Conservation (phyloP, 805 yeast species). For the Torulaspora delbrueckii region DNA sequence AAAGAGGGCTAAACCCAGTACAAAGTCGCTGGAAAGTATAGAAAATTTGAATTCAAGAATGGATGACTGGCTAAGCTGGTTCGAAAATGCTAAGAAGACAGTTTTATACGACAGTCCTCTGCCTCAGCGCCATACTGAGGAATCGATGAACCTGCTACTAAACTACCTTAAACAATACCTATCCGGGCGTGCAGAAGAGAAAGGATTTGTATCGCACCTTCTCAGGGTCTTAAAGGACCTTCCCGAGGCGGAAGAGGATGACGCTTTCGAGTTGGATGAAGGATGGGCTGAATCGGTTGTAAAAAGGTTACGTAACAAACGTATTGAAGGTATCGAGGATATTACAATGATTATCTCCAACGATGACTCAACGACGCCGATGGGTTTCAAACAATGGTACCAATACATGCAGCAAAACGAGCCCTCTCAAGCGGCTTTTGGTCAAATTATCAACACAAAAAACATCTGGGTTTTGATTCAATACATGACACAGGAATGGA, state of each 20-base stretch:
- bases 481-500: constrained; percentile 29
- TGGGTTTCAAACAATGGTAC: constrained; percentile 31
- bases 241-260: constrained; percentile 8
- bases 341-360: constrained; percentile 15
- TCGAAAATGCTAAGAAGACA: constrained; percentile 3
- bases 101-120: constrained; percentile 9
- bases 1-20: not conserved
- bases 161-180: constrained; percentile 19
- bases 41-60: constrained; percentile 4
- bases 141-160: constrained; percentile 20
- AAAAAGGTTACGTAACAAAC: constrained; percentile 8
- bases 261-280: constrained; percentile 22
- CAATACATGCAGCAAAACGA: constrained; percentile 26
- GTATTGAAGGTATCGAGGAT: constrained; percentile 18
- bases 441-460: constrained; percentile 12
- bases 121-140: constrained; percentile 19
- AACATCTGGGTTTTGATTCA: constrained; percentile 26
- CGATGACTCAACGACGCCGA: constrained; percentile 12
- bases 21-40: not conserved
- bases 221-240: constrained; percentile 17
- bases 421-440: constrained; percentile 22
- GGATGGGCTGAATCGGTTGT: constrained; percentile 21
- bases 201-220: constrained; percentile 15
- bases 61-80: constrained; percentile 17
- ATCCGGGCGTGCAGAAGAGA: constrained; percentile 7